phyloP scores from a whole-genome alignment of 2,329 filamentous ascomycete species.

The Diplodia intermedia region DNA sequence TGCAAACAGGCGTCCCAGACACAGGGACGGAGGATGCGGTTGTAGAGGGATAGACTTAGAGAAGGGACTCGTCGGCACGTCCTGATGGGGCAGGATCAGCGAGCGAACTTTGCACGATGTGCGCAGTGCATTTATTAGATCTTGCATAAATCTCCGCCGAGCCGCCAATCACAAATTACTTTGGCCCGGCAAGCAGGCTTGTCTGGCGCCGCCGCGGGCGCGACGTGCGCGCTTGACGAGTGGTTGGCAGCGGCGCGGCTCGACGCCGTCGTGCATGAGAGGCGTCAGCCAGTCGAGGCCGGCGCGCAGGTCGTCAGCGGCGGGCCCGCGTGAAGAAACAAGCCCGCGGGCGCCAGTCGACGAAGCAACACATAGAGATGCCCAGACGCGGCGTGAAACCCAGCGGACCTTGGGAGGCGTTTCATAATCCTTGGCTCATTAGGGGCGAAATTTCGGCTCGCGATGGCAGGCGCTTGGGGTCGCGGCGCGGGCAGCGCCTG shows the following conservation, averaged over 20 bases:
- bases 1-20: slow-evolving; percentile 19
- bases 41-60: slow-evolving; percentile 28
- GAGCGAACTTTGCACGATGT: slow-evolving; percentile 27
- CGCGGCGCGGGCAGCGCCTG: slow-evolving; percentile 6
- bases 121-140: slow-evolving; percentile 30
- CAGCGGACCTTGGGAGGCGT: slow-evolving; percentile 22
- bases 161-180: slow-evolving; percentile 12
- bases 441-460: slow-evolving; percentile 32
- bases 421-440: slow-evolving; percentile 31
- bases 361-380: slow-evolving; percentile 6
- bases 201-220: not conserved
- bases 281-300: not conserved
- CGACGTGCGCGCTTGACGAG: not conserved
- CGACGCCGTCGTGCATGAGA: slow-evolving; percentile 1
- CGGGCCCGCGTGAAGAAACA: slow-evolving; percentile 7
- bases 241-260: not conserved
- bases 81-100: slow-evolving; percentile 24
- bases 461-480: slow-evolving; percentile 19
- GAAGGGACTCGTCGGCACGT: slow-evolving; percentile 12
- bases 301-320: not conserved
- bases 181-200: too few species aligned
- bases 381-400: slow-evolving; percentile 27
- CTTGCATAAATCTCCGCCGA: slow-evolving; percentile 27
- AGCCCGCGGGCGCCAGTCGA: slow-evolving; percentile 1
- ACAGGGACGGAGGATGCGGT: slow-evolving; percentile 20